Base-by-base conservation (phyloP, 192 early-diverging fungal species). In the Gonapodya prolifera region DNA sequence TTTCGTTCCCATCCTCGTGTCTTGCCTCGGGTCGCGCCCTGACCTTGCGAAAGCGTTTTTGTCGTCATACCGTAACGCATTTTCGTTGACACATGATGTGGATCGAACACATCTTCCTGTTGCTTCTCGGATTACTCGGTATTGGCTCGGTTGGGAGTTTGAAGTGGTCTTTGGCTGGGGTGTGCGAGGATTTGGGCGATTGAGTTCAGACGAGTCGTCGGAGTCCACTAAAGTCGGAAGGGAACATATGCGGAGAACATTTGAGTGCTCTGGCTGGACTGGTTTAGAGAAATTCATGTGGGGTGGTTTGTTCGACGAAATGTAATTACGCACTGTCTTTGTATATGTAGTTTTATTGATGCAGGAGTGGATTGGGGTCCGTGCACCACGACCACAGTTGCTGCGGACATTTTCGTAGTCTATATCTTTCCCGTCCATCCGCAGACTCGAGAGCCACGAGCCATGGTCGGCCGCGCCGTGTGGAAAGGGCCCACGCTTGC, bases 141-240 rank as follows among this genome's bases (percentile, higher is more conserved):
- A 82, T 35, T n/a, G 69, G 31, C 28, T 77, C 13, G 18, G 34
- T 0, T 82, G 79, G 78, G 76, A 77, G 30, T 82, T 76, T 74
- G 81, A 82, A n/a, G 79, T 32, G 2, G 79, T 33, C 23, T 61
- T 79, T 2, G 31, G 69, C 31, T 35, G 79, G 34, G 76, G 78
- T 0, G 71, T 73, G 31, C 18, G 28, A 73, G 29, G 71, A 2
- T 73, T 8, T 18, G 2, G 31, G 71, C 45, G 45, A 23, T 61
- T 8, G 45, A 16, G 8, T 8, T 16, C 45, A 23, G 45, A 23
- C 45, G 45, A 8, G 23, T 16, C 8, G 45, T 61, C 45, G 23
- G 45, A 61, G n/a, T n/a, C n/a, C n/a, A n/a, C n/a, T n/a, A n/a
- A n/a, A n/a, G n/a, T n/a, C n/a, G 45, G 45, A 23, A 61, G 45